These are phyloP conservation scores for Acephala macrosclerotiorum DNA, from an alignment of 2,329 filamentous ascomycete species.

Conservation along the genomic window DNA sequence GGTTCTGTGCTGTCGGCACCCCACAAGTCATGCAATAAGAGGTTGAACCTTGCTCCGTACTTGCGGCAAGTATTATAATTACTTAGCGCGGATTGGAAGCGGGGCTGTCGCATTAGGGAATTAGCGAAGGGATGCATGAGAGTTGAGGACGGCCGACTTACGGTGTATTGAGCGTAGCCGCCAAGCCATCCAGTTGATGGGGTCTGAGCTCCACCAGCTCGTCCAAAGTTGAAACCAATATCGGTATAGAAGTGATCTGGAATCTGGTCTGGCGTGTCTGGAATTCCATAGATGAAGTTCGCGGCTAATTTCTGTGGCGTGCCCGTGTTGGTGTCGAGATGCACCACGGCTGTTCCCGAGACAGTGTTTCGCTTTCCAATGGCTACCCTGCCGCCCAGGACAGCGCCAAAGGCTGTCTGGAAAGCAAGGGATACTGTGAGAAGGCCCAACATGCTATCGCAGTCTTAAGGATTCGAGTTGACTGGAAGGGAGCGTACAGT, in stretches of 20 bases:
- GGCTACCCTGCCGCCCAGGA: too few relatives aligned
- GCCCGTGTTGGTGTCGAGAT: too few relatives aligned
- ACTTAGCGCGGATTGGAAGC: slow-evolving; percentile 51
- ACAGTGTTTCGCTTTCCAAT: too few relatives aligned
- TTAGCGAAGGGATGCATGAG: neutral
- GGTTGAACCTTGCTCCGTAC: slow-evolving; percentile 52
- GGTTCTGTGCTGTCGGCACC: slow-evolving; percentile 53
- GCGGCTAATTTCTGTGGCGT: too few relatives aligned
- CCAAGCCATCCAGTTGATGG: slow-evolving; percentile 50
- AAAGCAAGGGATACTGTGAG: too few relatives aligned
- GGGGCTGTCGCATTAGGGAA: slow-evolving; percentile 40
- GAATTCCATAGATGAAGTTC: too few relatives aligned
- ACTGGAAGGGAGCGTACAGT: too few relatives aligned
- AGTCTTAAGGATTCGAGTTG: too few relatives aligned
- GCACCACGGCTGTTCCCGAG: too few relatives aligned
- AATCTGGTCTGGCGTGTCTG: too few relatives aligned
- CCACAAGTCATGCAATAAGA: slow-evolving; percentile 56
- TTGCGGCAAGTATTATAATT: slow-evolving; percentile 54
- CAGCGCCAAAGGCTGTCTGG: too few relatives aligned
- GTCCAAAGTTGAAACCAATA: slow-evolving; percentile 50
- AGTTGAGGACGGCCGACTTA: slow-evolving; percentile 15
- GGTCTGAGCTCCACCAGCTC: slow-evolving; percentile 52
- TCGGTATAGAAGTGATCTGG: slow-evolving; percentile 49
- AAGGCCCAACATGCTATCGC: too few relatives aligned
- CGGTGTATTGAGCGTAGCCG: slow-evolving; percentile 44